Percentiles rank a stretch among this genome's conserved stretches.
These are phyloP conservation scores for Candida glucosophila DNA, from an alignment of 1,139 yeast genomes.

Conservation along the genomic window DNA sequence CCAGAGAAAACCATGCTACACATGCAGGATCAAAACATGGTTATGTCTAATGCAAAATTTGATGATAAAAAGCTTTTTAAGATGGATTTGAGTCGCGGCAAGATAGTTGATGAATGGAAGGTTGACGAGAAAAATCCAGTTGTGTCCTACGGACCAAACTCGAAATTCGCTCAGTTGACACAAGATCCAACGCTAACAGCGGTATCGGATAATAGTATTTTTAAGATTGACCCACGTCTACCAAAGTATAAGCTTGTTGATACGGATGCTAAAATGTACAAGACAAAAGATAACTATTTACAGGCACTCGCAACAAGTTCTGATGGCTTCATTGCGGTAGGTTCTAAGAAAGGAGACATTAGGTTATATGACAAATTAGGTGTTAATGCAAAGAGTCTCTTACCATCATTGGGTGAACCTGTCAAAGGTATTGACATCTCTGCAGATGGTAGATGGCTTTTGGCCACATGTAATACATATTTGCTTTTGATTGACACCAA, in stretches of 20 bases:
- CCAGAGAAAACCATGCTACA: constrained; percentile 72
- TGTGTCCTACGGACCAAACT: constrained; percentile 55
- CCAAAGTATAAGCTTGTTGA: constrained; percentile 44
- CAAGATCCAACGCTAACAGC: constrained; percentile 71
- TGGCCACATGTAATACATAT: constrained; percentile 71
- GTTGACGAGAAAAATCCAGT: constrained; percentile 36
- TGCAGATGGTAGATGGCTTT: constrained; percentile 72
- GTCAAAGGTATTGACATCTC: constrained; percentile 62
- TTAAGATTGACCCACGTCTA: constrained; percentile 73
- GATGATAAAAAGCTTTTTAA: constrained; percentile 41
- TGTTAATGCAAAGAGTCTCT: constrained; percentile 60
- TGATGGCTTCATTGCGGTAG: constrained; percentile 66
- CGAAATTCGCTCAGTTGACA: constrained; percentile 66
- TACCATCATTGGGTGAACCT: constrained; percentile 78
- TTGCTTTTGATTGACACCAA: constrained; percentile 59
- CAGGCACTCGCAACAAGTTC: constrained; percentile 65
- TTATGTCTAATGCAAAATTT: constrained; percentile 46
- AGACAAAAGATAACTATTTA: constrained; percentile 49
- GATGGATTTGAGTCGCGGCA: constrained; percentile 74
- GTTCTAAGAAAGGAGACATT: constrained; percentile 67
- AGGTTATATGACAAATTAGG: constrained; percentile 68
- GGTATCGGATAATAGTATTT: constrained; percentile 53
- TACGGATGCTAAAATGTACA: constrained; percentile 36
- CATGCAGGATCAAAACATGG: constrained; percentile 58
- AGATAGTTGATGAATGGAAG: constrained; percentile 78